These are phyloP conservation scores for Cladophialophora yegresii DNA, from an alignment of 2,329 filamentous ascomycete genomes.

Conservation along the genomic window DNA sequence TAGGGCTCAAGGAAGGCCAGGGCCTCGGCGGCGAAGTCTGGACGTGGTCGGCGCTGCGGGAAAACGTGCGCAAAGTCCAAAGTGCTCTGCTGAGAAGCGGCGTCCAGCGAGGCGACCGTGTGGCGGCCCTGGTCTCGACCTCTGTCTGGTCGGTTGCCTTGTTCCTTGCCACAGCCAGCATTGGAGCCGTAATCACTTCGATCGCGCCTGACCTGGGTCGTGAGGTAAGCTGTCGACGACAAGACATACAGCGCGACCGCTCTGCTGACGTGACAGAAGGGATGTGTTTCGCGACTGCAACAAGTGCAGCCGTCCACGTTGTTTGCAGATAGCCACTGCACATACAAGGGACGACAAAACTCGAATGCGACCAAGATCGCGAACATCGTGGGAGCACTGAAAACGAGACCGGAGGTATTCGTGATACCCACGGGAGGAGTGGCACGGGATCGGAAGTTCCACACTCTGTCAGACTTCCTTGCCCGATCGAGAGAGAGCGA, in stretches of 20 bases:
- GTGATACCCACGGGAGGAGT: conserved; percentile 7
- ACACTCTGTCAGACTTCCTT: conserved; percentile 40
- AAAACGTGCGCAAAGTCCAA: conserved; percentile 41
- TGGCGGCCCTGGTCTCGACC: conserved; percentile 30
- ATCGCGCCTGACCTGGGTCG: conserved; percentile 23
- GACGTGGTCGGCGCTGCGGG: conserved; percentile 14
- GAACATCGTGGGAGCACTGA: conserved; percentile 10
- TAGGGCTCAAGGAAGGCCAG: conserved; percentile 45
- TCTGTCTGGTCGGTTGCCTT: conserved; percentile 14
- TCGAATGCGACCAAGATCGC: conserved; percentile 18
- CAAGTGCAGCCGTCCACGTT: conserved; percentile 46
- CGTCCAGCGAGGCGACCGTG: conserved; percentile 43
- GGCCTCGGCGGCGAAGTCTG: conserved; percentile 40
- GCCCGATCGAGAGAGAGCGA: neutral
- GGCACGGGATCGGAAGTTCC: neutral
- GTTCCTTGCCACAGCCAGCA: conserved; percentile 19
- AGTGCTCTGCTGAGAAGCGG: conserved; percentile 44
- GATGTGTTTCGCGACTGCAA: conserved; percentile 28
- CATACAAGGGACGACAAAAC: conserved; percentile 23
- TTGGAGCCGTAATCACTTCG: conserved; percentile 23
- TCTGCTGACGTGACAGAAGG: neutral
- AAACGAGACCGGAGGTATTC: conserved; percentile 11
- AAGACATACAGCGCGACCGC: too few species aligned
- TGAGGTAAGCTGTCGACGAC: conserved; percentile 2
- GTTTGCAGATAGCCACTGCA: conserved; percentile 46